These are phyloP conservation scores for Trifolium repens DNA, from an alignment of 306 rosid genomes.

Conservation along the genomic window DNA sequence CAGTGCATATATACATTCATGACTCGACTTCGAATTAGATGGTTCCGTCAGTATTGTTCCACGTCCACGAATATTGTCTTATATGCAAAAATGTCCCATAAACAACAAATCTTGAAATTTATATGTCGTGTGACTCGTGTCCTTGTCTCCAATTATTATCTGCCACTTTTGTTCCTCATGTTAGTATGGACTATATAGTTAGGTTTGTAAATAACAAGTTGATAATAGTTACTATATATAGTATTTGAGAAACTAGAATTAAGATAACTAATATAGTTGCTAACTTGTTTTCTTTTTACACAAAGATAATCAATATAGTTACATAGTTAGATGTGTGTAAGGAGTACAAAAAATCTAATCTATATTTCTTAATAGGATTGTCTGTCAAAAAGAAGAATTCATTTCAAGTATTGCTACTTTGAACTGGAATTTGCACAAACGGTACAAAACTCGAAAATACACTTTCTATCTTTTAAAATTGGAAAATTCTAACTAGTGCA, in stretches of 20 bases:
- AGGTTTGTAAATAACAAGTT: background rate
- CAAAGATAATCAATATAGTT: too few relatives aligned
- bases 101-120: background rate
- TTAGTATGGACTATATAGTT: background rate
- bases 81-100: background rate
- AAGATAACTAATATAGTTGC: too few relatives aligned
- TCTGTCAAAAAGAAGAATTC: too few relatives aligned
- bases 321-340: too few relatives aligned
- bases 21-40: background rate
- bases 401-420: background rate
- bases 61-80: conserved; percentile 1
- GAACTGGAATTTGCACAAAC: background rate
- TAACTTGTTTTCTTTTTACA: too few relatives aligned
- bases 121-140: background rate
- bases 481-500: too few relatives aligned
- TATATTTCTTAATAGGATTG: background rate
- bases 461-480: too few relatives aligned
- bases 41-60: background rate
- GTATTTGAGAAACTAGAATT: too few relatives aligned
- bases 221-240: background rate
- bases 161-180: background rate
- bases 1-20: background rate
- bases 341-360: too few relatives aligned
- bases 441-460: too few relatives aligned
- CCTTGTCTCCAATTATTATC: background rate